Evolutionary conservation across 1,139 yeast genomes (phyloP), one percentile per base, ranked within the genome.

Genomic region (Hansenula anomala): DNA sequence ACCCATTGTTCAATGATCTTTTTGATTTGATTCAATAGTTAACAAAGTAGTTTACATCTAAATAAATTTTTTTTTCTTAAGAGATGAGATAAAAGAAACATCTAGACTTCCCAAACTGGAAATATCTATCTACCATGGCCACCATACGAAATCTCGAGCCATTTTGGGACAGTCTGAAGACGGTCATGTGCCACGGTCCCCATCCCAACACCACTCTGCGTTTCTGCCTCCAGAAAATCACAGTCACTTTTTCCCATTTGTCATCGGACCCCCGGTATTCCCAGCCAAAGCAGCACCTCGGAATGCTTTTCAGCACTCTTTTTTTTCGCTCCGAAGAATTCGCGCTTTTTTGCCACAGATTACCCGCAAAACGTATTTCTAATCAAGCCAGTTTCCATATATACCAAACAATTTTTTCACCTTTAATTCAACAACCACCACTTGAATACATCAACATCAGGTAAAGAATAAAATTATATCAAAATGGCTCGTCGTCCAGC

Each of bases 401-500:
- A 31, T 11, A n/a, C 20, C 26, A 31, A 23, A 31, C 27, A 31
- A 31, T 22, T 24, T 22, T 31, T 31, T 24, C 28, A 28, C 30
- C 17, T 22, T 29, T 11, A n/a, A 18, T 9, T 18, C 32, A 30
- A 30, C 32, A 32, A 16, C 28, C 26, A 28, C 8, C 9, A 22
- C 28, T 6, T 6, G 8, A 6, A 20, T 35, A 35, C 26, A 29
- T n/a, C 30, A 28, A 20, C 35, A 20, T n/a, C 22, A 48, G n/a
- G n/a, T n/a, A n/a, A n/a, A n/a, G n/a, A n/a, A n/a, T n/a, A n/a
- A n/a, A 49, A 40, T 38, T 39, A 48, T 56, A n/a, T 58, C 80
- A 87, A 83, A 71, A 92, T 92, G 98, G 97, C 98, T 73, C 90
- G 98, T 80, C 92, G 98, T 87, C 98, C 98, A 76, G 98, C 98